Percentiles rank a stretch among this genome's conserved stretches.
phyloP scores from a whole-genome alignment of 169 alveolate species.

The Cryptosporidium xiaoi region DNA sequence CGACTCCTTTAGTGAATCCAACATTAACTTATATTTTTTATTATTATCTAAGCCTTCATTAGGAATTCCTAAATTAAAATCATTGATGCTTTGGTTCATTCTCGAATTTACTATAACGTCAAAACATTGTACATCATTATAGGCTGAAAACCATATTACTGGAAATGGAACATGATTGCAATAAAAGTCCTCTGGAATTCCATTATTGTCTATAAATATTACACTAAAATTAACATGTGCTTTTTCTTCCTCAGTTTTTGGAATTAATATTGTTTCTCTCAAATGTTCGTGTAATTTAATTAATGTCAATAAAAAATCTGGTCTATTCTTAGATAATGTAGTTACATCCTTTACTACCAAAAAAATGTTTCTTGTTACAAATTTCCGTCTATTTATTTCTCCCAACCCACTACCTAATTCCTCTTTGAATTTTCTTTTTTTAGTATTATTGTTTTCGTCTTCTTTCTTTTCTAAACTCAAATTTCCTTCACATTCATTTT shows the following conservation, averaged over 20 bases:
- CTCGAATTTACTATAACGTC: constrained; percentile 23
- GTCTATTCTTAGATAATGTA: constrained; percentile 47
- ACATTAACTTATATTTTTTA: constrained; percentile 1
- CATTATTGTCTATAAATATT: constrained; percentile 60
- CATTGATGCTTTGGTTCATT: neutral
- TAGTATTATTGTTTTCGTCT: neutral
- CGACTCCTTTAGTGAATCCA: constrained; percentile 18
- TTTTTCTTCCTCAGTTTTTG: neutral
- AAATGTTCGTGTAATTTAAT: constrained; percentile 54
- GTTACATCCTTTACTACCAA: constrained; percentile 56
- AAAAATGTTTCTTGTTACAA: constrained; percentile 27
- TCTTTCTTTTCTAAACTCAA: neutral
- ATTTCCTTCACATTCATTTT: neutral
- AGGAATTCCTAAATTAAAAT: neutral
- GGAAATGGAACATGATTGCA: constrained; percentile 54
- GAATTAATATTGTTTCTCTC: constrained; percentile 26
- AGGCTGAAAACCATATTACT: constrained; percentile 55
- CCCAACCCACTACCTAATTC: neutral
- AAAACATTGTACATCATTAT: constrained; percentile 44
- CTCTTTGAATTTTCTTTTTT: neutral
- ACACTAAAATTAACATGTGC: constrained; percentile 14
- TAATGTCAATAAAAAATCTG: constrained; percentile 46
- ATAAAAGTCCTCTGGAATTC: constrained; percentile 60
- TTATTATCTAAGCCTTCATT: neutral
- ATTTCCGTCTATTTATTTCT: neutral